Conservation (phyloP, 2,329 filamentous ascomycete genomes). For the Pseudogymnoascus sp. region DNA sequence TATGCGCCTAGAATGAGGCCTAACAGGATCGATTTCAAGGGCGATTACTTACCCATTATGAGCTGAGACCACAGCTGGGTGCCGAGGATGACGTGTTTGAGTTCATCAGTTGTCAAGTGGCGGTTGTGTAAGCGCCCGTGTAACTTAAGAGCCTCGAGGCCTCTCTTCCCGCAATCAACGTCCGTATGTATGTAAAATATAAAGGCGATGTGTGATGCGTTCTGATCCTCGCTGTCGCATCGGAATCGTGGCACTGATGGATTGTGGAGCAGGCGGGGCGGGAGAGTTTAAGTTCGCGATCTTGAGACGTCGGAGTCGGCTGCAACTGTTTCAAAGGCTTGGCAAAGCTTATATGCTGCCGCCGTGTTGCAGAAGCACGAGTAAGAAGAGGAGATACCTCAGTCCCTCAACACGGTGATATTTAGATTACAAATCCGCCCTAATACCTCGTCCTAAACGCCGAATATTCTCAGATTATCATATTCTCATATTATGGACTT, state of each 20-base stretch:
- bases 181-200: background rate
- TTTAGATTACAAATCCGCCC: background rate
- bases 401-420: background rate
- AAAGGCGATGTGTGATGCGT: background rate
- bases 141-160: background rate
- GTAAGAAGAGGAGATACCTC: background rate
- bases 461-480: background rate
- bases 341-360: background rate
- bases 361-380: background rate
- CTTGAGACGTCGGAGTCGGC: background rate
- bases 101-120: background rate
- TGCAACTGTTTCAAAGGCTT: background rate
- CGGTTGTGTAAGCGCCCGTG: background rate
- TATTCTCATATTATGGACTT: background rate
- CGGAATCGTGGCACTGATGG: background rate
- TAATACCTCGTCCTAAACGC: background rate
- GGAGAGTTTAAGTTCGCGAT: background rate
- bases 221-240: background rate
- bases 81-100: background rate
- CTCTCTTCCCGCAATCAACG: background rate
- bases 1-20: background rate
- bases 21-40: background rate
- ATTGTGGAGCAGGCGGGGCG: conserved; percentile 4
- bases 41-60: conserved; percentile 5
- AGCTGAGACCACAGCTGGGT: background rate